Evolutionary conservation across 208 protist genomes (phyloP), one percentile per base, ranked within the genome.

Genomic region (Crithidia brevicula): DNA sequence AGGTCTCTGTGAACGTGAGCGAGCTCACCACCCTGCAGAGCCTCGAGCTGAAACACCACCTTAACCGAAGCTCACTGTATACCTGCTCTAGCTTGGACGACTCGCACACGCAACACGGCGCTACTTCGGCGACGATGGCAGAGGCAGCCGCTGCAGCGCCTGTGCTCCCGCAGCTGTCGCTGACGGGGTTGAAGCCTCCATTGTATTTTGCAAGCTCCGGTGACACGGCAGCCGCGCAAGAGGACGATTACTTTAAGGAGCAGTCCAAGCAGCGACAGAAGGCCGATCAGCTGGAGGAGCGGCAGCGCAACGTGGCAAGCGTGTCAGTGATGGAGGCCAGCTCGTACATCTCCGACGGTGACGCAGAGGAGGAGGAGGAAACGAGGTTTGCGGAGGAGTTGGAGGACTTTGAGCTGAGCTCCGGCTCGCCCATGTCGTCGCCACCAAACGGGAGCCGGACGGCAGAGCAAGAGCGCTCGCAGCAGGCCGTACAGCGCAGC

Each of bases 191-290:
- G 61, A 71, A 53, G 43, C 80, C 75, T 9, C 72, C 84, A 31
- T 60, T 77, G 49, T 87, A 87, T 60, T 87, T 74, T 45, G 65
- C 77, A 27, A 79, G 73, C 47, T 81, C 62, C 20, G 80, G 77
- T 27, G 79, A 84, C 65, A 83, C 71, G 10, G 68, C 54, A 23
- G 77, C 77, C 0, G 71, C 77, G 22, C 77, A 78, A 56, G 77
- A 82, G 56, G 56, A 72, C 18, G 60, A 69, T 25, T 76, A 65
- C 49, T 76, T 66, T 52, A 69, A 60, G 54, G 62, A 76, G 54
- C 70, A 76, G 38, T 64, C 60, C 31, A 62, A 63, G 28, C 60
- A 57, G 53, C 60, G 42, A 16, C 52, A 67, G 27, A 49, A 38
- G 10, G 38, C 31, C 1, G 47, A 60, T 22, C 49, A 58, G 33